phyloP scores from a whole-genome alignment of 176 grass and related monocot genomes.

The Zizania latifolia region DNA sequence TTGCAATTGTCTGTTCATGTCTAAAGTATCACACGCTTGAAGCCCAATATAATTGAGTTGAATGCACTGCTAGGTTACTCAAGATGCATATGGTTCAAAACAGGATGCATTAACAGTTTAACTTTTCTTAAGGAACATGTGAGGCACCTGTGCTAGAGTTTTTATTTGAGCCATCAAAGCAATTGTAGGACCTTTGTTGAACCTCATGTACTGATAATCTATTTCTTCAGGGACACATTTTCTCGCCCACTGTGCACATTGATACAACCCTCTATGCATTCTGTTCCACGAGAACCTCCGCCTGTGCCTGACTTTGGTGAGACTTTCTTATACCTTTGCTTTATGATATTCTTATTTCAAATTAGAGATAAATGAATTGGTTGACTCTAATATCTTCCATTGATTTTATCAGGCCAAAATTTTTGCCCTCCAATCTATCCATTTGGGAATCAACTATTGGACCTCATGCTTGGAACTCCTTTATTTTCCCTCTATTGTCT shows the following conservation, averaged over 20 bases:
- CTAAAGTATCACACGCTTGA: neutral
- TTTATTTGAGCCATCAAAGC: slow-evolving; percentile 8
- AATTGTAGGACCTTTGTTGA: slow-evolving; percentile 3
- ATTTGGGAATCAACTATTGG: slow-evolving; percentile 65
- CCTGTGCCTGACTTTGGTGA: slow-evolving; percentile 85
- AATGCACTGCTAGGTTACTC: slow-evolving; percentile 20
- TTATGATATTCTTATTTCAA: slow-evolving; percentile 9
- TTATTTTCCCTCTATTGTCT: slow-evolving; percentile 95
- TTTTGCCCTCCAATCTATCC: slow-evolving; percentile 94
- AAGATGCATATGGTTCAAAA: neutral
- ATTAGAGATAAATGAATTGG: neutral
- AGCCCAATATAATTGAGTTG: slow-evolving; percentile 11
- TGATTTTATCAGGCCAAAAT: slow-evolving; percentile 67
- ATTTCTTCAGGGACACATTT: slow-evolving; percentile 81
- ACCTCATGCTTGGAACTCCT: slow-evolving; percentile 49
- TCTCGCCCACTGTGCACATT: slow-evolving; percentile 94
- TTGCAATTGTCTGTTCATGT: neutral
- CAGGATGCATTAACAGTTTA: neutral
- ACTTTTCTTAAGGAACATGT: slow-evolving; percentile 3
- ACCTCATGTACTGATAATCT: slow-evolving; percentile 13
- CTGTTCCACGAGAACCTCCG: slow-evolving; percentile 45
- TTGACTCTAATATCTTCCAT: slow-evolving; percentile 23
- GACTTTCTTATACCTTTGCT: slow-evolving; percentile 22
- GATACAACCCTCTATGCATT: slow-evolving; percentile 90
- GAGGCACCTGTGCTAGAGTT: neutral